phyloP scores from a whole-genome alignment of 352 stramenopile species.

The Blastocystis hominis region DNA sequence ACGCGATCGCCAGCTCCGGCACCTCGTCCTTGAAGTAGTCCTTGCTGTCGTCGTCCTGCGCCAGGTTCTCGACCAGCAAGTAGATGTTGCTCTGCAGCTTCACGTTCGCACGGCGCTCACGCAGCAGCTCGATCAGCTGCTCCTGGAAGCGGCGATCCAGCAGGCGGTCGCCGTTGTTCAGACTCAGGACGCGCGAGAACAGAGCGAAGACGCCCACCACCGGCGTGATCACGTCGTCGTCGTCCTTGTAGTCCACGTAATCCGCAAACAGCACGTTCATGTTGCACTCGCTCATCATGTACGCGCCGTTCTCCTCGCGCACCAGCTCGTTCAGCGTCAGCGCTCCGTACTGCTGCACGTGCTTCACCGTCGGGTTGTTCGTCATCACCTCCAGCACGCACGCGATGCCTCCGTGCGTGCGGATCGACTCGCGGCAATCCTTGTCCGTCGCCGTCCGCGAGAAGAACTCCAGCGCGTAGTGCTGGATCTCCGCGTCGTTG shows the following conservation, averaged over 20 bases:
- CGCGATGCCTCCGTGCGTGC: conserved; percentile 1
- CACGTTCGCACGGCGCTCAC: conserved; percentile 1
- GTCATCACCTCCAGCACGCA: conserved; percentile 36
- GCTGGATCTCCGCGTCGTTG: conserved; percentile 38
- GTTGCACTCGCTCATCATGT: conserved; percentile 7
- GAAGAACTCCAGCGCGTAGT: conserved; percentile 56
- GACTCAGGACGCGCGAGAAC: neutral
- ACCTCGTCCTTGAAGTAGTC: conserved; percentile 38
- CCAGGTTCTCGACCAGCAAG: neutral
- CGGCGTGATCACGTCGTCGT: conserved; percentile 50
- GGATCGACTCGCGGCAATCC: conserved; percentile 29
- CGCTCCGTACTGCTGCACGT: conserved; percentile 50
- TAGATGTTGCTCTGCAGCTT: conserved; percentile 25
- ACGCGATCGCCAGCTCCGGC: neutral
- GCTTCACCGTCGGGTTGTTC: conserved; percentile 42
- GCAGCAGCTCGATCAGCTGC: conserved; percentile 1
- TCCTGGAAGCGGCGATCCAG: conserved; percentile 22
- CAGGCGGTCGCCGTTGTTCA: neutral
- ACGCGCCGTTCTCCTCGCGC: conserved; percentile 44
- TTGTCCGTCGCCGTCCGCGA: neutral
- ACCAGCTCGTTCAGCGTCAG: neutral
- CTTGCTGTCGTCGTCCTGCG: neutral
- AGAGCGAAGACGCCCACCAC: conserved; percentile 23
- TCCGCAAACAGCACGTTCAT: conserved; percentile 44
- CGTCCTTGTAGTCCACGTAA: conserved; percentile 12